Base-by-base conservation (phyloP, 1,284 basidiomycete genomes). In the Ganoderma lingzhi region DNA sequence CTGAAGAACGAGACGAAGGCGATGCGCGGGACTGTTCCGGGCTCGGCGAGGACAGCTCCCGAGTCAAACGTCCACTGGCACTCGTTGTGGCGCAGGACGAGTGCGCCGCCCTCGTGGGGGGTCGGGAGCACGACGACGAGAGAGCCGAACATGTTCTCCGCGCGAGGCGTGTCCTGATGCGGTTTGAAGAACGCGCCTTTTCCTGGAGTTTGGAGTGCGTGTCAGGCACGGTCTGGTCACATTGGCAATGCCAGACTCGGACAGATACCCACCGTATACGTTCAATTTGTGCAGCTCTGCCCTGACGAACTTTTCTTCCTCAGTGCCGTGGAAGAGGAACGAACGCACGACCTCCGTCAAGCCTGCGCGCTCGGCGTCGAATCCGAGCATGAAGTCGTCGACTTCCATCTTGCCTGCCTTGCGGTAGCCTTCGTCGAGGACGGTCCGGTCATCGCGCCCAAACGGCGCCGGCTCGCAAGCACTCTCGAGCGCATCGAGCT, bases 101-200 rank as follows among this genome's bases (percentile, higher is more conserved):
- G 76, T 4, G 68, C 65, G 6, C 84, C 84, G 6, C 85, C 84
- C 67, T 80, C 74, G 63, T 86, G 83, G 0, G 73, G 28, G 1
- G 83, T 83, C 28, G 83, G 82, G 66, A 79, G 79, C 23, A 83
- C 82, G 59, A 85, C 60, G 15, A 86, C 81, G 17, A 85, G 80
- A 1, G 84, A 85, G 17, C 81, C 84, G 63, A 85, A 82, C 83
- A 84, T 84, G 37, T 74, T 76, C 12, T 76, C 71, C 10, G 74
- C 73, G 9, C 79, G 78, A 2, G 83, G 83, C 0, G 82, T 84
- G 66, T 84, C 83, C 51, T 79, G 74, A 73, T 84, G 83, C 0
- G 80, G 64, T 42, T 39, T 83, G 79, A 84, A 84, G 72, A 84
- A 84, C 0, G 79, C 78, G 6, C 78, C 82, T 51, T 79, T 67